Percentiles rank a stretch among this genome's conserved stretches.
Conservation (phyloP, 2,329 filamentous ascomycete genomes). For the Pseudocercospora vitis region DNA sequence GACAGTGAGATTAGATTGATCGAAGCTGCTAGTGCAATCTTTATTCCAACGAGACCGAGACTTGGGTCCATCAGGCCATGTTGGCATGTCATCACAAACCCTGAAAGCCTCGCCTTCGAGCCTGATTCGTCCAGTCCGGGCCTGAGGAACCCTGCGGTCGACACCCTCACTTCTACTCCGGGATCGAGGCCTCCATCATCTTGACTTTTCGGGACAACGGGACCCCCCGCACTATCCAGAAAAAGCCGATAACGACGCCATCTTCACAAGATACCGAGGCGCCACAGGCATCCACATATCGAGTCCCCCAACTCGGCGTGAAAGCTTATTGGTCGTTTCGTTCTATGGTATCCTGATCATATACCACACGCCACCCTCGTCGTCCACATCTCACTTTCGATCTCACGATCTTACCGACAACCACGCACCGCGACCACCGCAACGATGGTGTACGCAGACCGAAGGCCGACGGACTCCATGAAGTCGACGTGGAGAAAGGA, state of each 20-base stretch:
- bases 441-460: constrained; percentile 10
- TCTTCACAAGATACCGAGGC: constrained; percentile 10
- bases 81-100: not conserved
- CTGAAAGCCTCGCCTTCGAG: not conserved
- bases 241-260: constrained; percentile 4
- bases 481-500: constrained; percentile 28
- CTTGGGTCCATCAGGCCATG: not conserved
- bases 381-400: not conserved
- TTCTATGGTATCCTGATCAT: constrained; percentile 4
- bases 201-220: constrained; percentile 4
- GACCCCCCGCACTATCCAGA: not conserved
- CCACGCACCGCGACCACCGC: not conserved
- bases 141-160: not conserved
- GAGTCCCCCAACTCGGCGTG: not conserved
- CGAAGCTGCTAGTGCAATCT: constrained; percentile 2
- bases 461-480: constrained; percentile 28
- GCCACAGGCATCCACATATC: constrained; percentile 9
- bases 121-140: constrained; percentile 1
- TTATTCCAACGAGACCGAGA: constrained; percentile 1
- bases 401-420: not conserved
- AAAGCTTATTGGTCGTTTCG: constrained; percentile 6
- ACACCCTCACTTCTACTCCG: constrained; percentile 1
- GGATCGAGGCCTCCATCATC: not conserved
- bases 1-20: constrained; percentile 3
- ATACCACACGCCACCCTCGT: constrained; percentile 6